phyloP scores from a whole-genome alignment of 2,329 filamentous ascomycete species.

The Seiridium cupressi region DNA sequence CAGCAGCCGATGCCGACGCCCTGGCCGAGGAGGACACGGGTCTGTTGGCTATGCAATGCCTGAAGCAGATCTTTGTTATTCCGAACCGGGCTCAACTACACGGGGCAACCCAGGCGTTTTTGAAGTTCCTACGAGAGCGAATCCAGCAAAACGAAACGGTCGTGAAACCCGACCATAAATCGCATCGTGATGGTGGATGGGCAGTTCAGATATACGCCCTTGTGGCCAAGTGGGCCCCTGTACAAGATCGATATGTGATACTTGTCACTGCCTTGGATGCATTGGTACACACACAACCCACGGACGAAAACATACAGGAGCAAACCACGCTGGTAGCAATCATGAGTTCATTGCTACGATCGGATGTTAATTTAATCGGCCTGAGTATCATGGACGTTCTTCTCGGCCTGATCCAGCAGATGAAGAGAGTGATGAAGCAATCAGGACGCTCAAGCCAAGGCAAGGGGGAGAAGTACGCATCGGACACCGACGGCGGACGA shows the following conservation, averaged over 20 bases:
- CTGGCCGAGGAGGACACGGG: slow-evolving; percentile 87
- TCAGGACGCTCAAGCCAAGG: slow-evolving; percentile 33
- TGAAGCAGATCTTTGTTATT: slow-evolving; percentile 81
- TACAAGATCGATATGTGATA: slow-evolving; percentile 92
- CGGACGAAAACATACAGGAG: slow-evolving; percentile 68
- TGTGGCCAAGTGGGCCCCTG: slow-evolving; percentile 82
- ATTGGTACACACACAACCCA: slow-evolving; percentile 65
- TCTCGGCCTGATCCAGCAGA: slow-evolving; percentile 79
- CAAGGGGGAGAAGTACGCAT: slow-evolving; percentile 28
- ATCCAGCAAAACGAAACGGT: slow-evolving; percentile 50
- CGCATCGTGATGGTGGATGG: slow-evolving; percentile 63
- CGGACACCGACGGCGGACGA: slow-evolving; percentile 31
- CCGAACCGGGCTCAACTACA: slow-evolving; percentile 83
- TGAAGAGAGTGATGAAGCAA: slow-evolving; percentile 73
- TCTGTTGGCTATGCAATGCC: slow-evolving; percentile 77
- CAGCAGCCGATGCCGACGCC: slow-evolving; percentile 83
- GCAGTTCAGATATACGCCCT: slow-evolving; percentile 78
- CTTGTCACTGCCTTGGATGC: slow-evolving; percentile 78
- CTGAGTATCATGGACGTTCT: slow-evolving; percentile 95
- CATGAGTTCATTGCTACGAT: slow-evolving; percentile 79
- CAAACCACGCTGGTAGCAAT: slow-evolving; percentile 76
- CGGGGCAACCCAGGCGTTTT: slow-evolving; percentile 68
- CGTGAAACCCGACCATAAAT: slow-evolving; percentile 46
- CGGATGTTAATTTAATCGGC: slow-evolving; percentile 90
- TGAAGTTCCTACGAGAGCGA: slow-evolving; percentile 70